Evolutionary conservation across 164 flowering plant species (phyloP), one percentile per base, ranked within the genome.

Genomic region (Saururus chinensis): DNA sequence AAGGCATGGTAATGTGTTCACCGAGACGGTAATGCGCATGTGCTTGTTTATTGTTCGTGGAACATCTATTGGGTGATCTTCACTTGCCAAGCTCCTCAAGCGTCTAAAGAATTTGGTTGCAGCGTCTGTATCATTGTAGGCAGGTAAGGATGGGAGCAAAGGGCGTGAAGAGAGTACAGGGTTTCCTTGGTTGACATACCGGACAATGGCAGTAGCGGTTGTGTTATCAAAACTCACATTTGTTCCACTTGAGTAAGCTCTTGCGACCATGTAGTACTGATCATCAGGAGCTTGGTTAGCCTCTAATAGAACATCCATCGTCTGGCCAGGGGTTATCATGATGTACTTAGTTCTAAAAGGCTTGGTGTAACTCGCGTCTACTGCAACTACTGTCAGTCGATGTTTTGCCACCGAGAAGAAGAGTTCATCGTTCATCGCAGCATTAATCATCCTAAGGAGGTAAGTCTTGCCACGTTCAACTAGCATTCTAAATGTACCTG

Each of bases 211-310:
- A 0, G 75, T 72, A 37, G 78, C 58, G 45, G 73, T 69, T 8
- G 74, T 61, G 60, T 66, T 69, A 59, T 70, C 67, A 24, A 60
- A 64, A 1, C 40, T 9, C 12, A 57, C 51, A 1, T 37, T 64
- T 14, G 21, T 19, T 17, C 26, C 66, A 26, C 66, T 65, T 22
- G 68, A 62, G 51, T 75, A 67, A 45, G 68, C 63, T 21, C 64
- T 63, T 1, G 75, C 65, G 19, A 75, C 78, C 67, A 75, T 72
- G 73, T 68, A 68, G 53, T 72, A 72, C 40, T 59, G 60, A 48
- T 51, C 49, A 45, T 45, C 64, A 9, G 61, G 62, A 56, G 63
- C 23, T 57, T 61, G 65, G 53, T 68, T 49, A 21, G 75, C 75
- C 19, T 51, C 51, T 17, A 72, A 17, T 0, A 72, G 63, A 56